Base-by-base conservation (phyloP, 495 filamentous ascomycete genomes). In the Cercophora newfieldiana region DNA sequence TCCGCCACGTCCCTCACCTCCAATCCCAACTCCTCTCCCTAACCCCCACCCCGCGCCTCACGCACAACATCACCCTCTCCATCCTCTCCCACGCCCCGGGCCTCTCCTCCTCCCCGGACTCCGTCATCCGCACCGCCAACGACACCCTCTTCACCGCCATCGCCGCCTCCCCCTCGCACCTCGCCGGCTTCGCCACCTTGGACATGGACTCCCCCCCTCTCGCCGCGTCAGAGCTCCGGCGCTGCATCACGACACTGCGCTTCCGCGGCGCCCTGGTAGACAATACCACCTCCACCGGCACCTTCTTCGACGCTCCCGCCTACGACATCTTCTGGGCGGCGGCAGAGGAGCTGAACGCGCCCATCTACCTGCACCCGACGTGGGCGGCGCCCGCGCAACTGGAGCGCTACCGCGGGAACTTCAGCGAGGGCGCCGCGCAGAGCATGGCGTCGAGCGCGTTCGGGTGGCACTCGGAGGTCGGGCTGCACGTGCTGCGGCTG, bases 241-340 rank as follows among this genome's bases (percentile, higher is more conserved):
- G 84, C 0, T 79, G 75, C 28, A 76, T 86, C 10, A 68, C 73
- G 6, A 67, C 82, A 33, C 70, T 81, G 1, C 72, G 77, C 5
- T 87, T 88, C 63, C 77, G 88, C 0, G 87, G 87, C 5, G 86
- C 86, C 0, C 64, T 89, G 57, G 77, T 89, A 0, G 84, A 87
- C 59, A 83, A 82, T 63, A 82, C 87, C 54, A 24, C 16, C 68
- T 71, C 71, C 8, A 74, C 82, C 29, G 82, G 82, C 30, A 66
- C 66, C n/a, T 81, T 79, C 74, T 84, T 82, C 65, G 83, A 86
- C 24, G 78, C 71, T 12, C 63, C 64, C 5, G 75, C 74, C 24
- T 87, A 80, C 69, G 74, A 77, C 30, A 66, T 71, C 21, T 75
- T 87, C 7, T 89, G 82, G 68, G 72, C 71, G 21, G 75, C 68